phyloP scores from a whole-genome alignment of 2,329 filamentous ascomycete species.

The Fusarium oligoseptatum region DNA sequence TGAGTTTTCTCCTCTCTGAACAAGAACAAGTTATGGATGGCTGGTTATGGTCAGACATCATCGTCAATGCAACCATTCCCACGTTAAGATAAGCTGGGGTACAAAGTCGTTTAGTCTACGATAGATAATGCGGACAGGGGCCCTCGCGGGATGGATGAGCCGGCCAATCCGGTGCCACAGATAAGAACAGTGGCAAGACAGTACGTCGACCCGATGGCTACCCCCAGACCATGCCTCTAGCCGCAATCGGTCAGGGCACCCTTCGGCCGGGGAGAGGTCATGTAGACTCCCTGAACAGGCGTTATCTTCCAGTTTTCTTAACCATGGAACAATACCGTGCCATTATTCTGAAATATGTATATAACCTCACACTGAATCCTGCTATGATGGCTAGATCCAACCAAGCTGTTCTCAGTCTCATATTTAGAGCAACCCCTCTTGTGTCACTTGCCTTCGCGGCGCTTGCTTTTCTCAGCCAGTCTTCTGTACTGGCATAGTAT shows the following conservation, averaged over 20 bases:
- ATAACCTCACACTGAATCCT: neutral
- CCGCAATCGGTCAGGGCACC: conserved; percentile 14
- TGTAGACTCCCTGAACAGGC: neutral
- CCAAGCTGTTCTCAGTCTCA: neutral
- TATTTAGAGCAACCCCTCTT: neutral
- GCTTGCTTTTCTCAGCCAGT: neutral
- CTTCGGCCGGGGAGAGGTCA: neutral
- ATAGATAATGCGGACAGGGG: conserved; percentile 35
- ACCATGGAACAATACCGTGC: neutral
- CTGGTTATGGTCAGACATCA: neutral
- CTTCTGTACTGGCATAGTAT: neutral
- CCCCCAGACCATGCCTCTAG: conserved; percentile 16
- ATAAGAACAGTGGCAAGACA: conserved; percentile 1
- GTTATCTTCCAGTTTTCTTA: neutral
- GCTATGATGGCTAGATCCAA: neutral
- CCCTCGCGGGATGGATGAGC: neutral
- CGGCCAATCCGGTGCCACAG: neutral
- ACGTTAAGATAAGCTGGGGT: conserved; percentile 15
- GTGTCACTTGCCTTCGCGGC: neutral
- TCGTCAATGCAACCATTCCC: conserved; percentile 20
- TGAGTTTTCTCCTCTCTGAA: neutral
- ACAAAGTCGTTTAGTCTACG: neutral
- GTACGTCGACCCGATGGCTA: neutral
- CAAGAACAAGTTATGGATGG: neutral
- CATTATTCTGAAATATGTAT: neutral